Percentiles rank a stretch among this genome's conserved stretches.
phyloP scores from a whole-genome alignment of 2,329 filamentous ascomycete genomes.

The Fusarium domesticum region DNA sequence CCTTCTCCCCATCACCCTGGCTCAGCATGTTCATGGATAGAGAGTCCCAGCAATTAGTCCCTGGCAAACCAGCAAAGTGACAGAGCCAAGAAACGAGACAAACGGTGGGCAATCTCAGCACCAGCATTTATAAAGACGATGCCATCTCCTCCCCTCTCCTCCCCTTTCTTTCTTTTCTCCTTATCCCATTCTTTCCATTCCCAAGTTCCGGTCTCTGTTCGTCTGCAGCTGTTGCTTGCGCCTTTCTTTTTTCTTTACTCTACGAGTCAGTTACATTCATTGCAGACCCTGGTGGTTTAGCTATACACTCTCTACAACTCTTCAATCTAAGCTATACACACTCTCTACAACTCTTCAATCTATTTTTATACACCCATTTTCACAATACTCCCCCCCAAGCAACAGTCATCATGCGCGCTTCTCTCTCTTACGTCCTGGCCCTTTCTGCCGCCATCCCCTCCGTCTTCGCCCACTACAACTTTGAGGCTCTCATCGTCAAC shows the following conservation, averaged over 20 bases:
- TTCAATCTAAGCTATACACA: neutral
- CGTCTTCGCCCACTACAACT: slow-evolving; percentile 42
- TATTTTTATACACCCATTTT: slow-evolving; percentile 11
- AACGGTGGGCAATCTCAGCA: neutral
- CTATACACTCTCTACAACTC: slow-evolving; percentile 1
- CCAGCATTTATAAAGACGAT: slow-evolving; percentile 12
- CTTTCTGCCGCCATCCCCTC: slow-evolving; percentile 27
- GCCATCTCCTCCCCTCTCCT: neutral
- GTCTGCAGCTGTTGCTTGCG: slow-evolving; percentile 30
- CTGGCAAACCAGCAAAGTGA: neutral
- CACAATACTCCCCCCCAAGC: slow-evolving; percentile 4
- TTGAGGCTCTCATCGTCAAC: slow-evolving; percentile 45
- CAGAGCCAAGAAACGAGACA: neutral
- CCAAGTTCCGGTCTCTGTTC: slow-evolving; percentile 17
- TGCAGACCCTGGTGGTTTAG: slow-evolving; percentile 29
- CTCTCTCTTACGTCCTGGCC: slow-evolving; percentile 25
- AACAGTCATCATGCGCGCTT: slow-evolving; percentile 27
- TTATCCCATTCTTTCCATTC: slow-evolving; percentile 28
- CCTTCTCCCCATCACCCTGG: slow-evolving; percentile 1
- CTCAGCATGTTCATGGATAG: slow-evolving; percentile 19
- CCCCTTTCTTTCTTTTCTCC: slow-evolving; percentile 4
- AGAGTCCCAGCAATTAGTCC: slow-evolving; percentile 13
- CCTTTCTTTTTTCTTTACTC: slow-evolving; percentile 26
- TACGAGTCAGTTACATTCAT: slow-evolving; percentile 26
- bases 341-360: slow-evolving; percentile 5